Evolutionary conservation across 2,329 filamentous ascomycete genomes (phyloP), one percentile per base, ranked within the genome.

Genomic region (Lasiodiplodia sp.): DNA sequence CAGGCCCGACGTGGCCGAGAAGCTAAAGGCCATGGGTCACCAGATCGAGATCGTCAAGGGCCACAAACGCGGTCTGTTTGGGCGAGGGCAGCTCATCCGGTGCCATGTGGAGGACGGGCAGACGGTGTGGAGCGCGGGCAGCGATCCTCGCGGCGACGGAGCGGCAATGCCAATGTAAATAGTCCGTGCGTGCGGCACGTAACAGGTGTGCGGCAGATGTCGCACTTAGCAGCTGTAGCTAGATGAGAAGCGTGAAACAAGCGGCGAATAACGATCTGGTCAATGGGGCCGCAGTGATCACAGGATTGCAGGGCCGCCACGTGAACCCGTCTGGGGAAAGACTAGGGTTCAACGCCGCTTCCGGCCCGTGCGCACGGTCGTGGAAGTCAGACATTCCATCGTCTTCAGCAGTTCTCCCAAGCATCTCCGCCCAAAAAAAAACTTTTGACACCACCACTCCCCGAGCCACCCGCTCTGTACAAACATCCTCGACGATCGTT

Each of bases 141-240:
- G 94, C 78, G 95, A 99, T 83, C 86, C 88, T 74, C 87, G 96
- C 69, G 95, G 92, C 0, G 95, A 99, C 80, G 95, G 96, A 10
- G 85, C 85, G 73, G 88, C 89, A n/a, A 81, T 89, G 71, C 88
- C 88, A 4, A 28, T 62, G 66, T 67, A n/a, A 62, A 10, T 8
- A 34, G 31, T 34, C 31, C 31, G 31, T 34, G 31, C 31, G 31
- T 34, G 37, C 2, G 3, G 23, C 25, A n/a, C 16, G 21, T 51
- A n/a, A 28, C 11, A 25, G 58, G 14, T 16, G 7, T 8, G 23
- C 40, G 56, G 18, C 37, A 34, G 18, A 28, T 2, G 21, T 44
- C 18, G 40, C 14, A 57, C 11, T 55, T 44, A 18, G 5, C 4
- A 3, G 3, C 12, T 16, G 38, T 18, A 18, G 40, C 7, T 16